Evolutionary conservation across 2,329 filamentous ascomycete genomes (phyloP).

Genomic region (Bipolaris oryzae): DNA sequence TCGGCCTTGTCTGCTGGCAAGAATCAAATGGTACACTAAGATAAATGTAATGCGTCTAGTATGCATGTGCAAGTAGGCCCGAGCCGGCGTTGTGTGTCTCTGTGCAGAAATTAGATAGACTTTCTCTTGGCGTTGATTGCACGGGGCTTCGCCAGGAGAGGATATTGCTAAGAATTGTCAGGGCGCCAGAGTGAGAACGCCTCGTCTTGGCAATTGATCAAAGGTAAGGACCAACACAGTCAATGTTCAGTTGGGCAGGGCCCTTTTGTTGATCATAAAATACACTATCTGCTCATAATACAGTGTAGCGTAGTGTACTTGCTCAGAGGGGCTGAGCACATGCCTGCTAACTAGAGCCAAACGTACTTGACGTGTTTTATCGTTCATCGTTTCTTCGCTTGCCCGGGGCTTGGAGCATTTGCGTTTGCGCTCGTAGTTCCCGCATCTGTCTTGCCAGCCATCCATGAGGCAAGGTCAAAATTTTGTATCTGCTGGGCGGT

Average conservation of each 20-base stretch:
- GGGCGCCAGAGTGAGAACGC: neutral
- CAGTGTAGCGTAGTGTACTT: neutral
- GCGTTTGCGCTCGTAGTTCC: constrained; percentile 18
- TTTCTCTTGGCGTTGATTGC: neutral
- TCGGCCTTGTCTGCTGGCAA: neutral
- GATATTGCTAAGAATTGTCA: constrained; percentile 2
- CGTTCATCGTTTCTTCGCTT: constrained; percentile 29
- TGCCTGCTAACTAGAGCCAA: neutral
- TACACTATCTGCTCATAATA: constrained; percentile 4
- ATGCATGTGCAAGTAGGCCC: neutral
- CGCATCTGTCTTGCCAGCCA: constrained; percentile 62
- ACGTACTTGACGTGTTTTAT: neutral
- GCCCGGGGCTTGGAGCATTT: constrained; percentile 37
- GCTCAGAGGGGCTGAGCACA: neutral
- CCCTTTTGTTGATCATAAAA: neutral
- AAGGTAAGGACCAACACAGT: neutral
- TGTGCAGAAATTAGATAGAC: neutral
- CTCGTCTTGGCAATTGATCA: neutral
- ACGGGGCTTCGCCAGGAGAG: neutral
- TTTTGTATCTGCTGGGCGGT: constrained; percentile 62
- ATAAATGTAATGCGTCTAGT: neutral
- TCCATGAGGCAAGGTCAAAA: constrained; percentile 72
- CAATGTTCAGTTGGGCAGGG: neutral
- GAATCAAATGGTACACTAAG: neutral
- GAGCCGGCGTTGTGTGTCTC: neutral